Evolutionary conservation across 2,329 filamentous ascomycete species (phyloP), one percentile per base, ranked within the genome.

Genomic region (Xylaria sp.): DNA sequence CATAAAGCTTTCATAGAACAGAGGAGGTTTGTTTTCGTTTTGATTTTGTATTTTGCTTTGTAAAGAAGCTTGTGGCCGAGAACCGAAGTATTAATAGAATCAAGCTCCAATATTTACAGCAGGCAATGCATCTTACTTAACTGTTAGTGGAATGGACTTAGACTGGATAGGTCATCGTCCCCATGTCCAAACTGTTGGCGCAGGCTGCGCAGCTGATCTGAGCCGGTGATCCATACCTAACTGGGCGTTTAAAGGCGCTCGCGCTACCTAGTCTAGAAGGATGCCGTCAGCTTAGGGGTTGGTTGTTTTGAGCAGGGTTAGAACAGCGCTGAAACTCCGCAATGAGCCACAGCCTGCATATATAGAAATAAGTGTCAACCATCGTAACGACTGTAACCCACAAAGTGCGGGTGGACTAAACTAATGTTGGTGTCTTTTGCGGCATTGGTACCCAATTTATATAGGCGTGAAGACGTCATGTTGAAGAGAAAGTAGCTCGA

Each of bases 81-180:
- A 56, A 17, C 61, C 50, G 61, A 58, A 33, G 44, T 67, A 67
- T 67, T 67, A 61, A 67, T 57, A 50, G 54, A 44, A 15, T 60
- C 38, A n/a, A 55, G 57, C 51, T 25, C 56, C 65, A 57, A 22
- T 56, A 53, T 60, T 59, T 55, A 45, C 49, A 11, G 44, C 27
- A 39, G 49, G 39, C 22, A 61, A 47, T 38, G 39, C 65, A 51
- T 53, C 10, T 42, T 56, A 20, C 36, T 64, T 67, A 50, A 38
- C 65, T 51, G 2, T 36, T 55, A 63, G 27, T 39, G 49, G 64
- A 36, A 58, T 51, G 36, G 44, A n/a, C 27, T 22, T 17, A 22
- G 42, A 27, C 29, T 44, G 31, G 42, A n/a, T 33, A 25, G 17
- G 36, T 29, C 10, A 11, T 36, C 10, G 29, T 51, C 39, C 33